Percentiles rank a stretch among this genome's conserved stretches.
Conservation (phyloP, 371 early-diverging fungal species). For the Circinella minor region DNA sequence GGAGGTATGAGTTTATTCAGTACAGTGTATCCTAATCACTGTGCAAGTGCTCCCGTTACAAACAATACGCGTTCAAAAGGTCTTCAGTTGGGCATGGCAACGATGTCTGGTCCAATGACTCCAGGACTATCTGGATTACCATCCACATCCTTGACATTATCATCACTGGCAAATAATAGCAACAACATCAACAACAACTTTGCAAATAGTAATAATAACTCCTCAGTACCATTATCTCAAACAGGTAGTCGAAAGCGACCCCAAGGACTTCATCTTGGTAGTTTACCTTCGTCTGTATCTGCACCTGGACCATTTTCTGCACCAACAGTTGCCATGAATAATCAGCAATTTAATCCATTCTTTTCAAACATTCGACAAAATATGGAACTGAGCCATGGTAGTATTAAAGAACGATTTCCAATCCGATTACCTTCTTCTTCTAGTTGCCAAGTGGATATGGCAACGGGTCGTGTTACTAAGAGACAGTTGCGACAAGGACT, state of each 20-base stretch:
- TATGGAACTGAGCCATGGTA: conserved; percentile 35
- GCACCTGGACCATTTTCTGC: conserved; percentile 40
- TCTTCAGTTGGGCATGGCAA: neutral
- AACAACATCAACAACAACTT: neutral
- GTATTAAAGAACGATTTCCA: conserved; percentile 38
- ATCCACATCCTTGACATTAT: neutral
- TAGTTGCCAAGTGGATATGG: conserved; percentile 28
- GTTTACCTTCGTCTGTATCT: conserved; percentile 19
- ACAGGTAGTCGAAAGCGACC: conserved; percentile 21
- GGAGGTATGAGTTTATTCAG: conserved; percentile 14
- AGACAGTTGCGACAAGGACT: conserved; percentile 9
- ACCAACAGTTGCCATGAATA: conserved; percentile 44
- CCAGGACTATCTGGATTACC: neutral
- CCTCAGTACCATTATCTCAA: neutral
- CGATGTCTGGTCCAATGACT: neutral
- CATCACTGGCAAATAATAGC: neutral
- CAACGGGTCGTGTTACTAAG: conserved; percentile 12
- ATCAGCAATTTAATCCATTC: conserved; percentile 48
- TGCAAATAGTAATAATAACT: too few species aligned
- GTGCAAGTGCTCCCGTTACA: conserved; percentile 4
- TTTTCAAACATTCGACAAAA: conserved; percentile 49
- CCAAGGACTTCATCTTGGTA: conserved; percentile 34
- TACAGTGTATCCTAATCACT: conserved; percentile 11
- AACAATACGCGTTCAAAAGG: neutral
- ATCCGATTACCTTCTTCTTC: conserved; percentile 24